A percentile compares a stretch with the other conserved stretches of the same genome.
Evolutionary conservation across 352 stramenopile genomes (phyloP).

Genomic region (Phytophthora pistaciae): DNA sequence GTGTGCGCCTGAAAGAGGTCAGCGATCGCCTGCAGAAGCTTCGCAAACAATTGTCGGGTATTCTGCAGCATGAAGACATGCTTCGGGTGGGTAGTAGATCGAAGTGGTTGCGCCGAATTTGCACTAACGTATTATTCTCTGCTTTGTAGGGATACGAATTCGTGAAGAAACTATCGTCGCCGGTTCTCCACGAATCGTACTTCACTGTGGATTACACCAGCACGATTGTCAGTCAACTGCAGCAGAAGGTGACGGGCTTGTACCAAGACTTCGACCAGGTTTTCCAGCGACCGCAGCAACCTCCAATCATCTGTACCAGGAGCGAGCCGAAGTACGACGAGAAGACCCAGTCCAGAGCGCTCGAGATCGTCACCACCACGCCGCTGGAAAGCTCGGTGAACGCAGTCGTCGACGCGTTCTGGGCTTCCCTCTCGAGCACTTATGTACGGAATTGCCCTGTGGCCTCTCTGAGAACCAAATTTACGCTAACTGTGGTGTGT

Average conservation of each 20-base stretch:
- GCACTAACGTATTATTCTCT: too few relatives aligned
- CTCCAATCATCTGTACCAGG: neutral
- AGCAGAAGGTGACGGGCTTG: slow-evolving; percentile 2
- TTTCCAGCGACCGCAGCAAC: slow-evolving; percentile 3
- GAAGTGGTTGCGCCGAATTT: too few relatives aligned
- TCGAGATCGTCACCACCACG: slow-evolving; percentile 23
- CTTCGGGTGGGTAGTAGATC: slow-evolving; percentile 4
- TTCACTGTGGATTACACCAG: too few relatives aligned
- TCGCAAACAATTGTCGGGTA: neutral
- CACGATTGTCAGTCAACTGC: slow-evolving; percentile 9
- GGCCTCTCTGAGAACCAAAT: too few relatives aligned
- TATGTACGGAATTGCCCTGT: neutral
- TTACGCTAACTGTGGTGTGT: too few relatives aligned
- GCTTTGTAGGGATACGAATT: slow-evolving; percentile 2
- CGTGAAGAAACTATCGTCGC: neutral
- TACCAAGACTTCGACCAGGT: neutral
- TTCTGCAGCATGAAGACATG: slow-evolving; percentile 9
- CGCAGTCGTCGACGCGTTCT: slow-evolving; percentile 1
- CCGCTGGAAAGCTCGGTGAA: slow-evolving; percentile 18
- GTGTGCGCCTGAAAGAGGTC: slow-evolving; percentile 23
- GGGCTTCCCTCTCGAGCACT: neutral
- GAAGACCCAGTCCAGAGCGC: neutral
- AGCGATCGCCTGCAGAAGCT: slow-evolving; percentile 17
- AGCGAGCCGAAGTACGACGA: slow-evolving; percentile 13
- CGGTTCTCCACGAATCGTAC: neutral